Percentiles rank a stretch among this genome's conserved stretches.
These are phyloP conservation scores for Bruguiera sexangula DNA, from an alignment of 345 rosid species.

Conservation along the genomic window DNA sequence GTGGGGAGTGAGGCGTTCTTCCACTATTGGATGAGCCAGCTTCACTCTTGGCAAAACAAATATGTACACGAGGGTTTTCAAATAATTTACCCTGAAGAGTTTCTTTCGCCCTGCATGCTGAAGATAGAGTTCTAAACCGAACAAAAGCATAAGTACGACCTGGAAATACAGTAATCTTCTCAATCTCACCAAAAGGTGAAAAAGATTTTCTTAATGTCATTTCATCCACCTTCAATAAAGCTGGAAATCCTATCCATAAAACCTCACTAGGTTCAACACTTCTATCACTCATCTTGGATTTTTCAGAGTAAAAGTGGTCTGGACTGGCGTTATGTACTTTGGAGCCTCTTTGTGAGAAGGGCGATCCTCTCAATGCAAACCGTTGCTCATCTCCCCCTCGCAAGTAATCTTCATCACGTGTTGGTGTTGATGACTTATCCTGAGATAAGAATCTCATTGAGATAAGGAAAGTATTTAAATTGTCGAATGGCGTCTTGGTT, in stretches of 20 bases:
- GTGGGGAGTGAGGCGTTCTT: conserved; percentile 63
- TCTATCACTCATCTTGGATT: conserved; percentile 55
- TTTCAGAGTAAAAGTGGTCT: conserved; percentile 46
- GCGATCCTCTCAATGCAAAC: conserved; percentile 24
- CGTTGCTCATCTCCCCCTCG: conserved; percentile 49
- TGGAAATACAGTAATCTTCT: conserved; percentile 75
- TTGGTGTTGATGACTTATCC: conserved; percentile 60
- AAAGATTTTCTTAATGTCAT: conserved; percentile 66
- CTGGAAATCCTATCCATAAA: conserved; percentile 90
- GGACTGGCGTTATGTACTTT: conserved; percentile 61
- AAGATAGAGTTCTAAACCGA: conserved; percentile 50
- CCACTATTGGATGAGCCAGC: conserved; percentile 56
- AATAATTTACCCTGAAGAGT: conserved; percentile 89
- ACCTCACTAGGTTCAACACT: conserved; percentile 87
- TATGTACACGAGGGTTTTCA: conserved; percentile 95
- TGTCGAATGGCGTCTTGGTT: conserved; percentile 9
- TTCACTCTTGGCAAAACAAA: conserved; percentile 85
- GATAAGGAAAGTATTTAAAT: conserved; percentile 27
- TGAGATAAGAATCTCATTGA: conserved; percentile 52
- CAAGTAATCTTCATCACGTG: conserved; percentile 53
- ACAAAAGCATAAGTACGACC: conserved; percentile 98
- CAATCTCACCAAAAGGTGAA: conserved; percentile 85
- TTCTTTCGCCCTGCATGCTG: conserved; percentile 90
- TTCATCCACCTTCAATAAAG: conserved; percentile 77
- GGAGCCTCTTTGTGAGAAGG: conserved; percentile 63